phyloP scores from a whole-genome alignment of 441 rosid genomes.

The Eruca vesicaria region DNA sequence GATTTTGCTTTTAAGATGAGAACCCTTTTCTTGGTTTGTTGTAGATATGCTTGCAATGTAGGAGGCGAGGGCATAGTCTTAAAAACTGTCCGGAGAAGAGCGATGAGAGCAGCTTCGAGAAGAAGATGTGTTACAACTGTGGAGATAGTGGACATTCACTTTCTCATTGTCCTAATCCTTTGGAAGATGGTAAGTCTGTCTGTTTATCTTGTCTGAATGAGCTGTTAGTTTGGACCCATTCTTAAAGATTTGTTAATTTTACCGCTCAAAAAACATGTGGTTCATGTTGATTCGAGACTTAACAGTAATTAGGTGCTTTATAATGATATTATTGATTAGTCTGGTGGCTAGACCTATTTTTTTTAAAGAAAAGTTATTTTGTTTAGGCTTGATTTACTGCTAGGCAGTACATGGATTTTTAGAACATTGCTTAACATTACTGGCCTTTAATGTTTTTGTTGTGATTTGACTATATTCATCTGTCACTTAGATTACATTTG shows the following conservation, averaged over 20 bases:
- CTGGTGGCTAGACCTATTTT: background rate
- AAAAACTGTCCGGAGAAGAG: constrained; percentile 72
- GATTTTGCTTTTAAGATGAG: background rate
- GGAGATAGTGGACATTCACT: constrained; percentile 83
- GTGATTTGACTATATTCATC: background rate
- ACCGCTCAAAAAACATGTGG: background rate
- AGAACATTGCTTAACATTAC: background rate
- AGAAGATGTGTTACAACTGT: constrained; percentile 83
- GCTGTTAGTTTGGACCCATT: background rate
- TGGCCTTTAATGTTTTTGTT: background rate
- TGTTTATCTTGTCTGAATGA: background rate
- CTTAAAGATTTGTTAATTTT: background rate
- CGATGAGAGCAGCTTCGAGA: constrained; percentile 51
- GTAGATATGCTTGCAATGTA: constrained; percentile 86
- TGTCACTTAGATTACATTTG: background rate
- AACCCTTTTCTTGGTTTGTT: background rate
- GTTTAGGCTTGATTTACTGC: background rate
- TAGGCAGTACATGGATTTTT: too few relatives aligned
- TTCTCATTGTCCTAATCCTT: constrained; percentile 65
- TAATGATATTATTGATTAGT: background rate
- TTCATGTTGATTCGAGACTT: background rate
- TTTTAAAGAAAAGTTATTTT: background rate
- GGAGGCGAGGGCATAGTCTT: constrained; percentile 86
- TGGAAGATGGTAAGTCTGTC: constrained; percentile 59
- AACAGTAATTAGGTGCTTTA: background rate